Conservation (phyloP, 2,329 filamentous ascomycete genomes). For the Aschersonia sp. region DNA sequence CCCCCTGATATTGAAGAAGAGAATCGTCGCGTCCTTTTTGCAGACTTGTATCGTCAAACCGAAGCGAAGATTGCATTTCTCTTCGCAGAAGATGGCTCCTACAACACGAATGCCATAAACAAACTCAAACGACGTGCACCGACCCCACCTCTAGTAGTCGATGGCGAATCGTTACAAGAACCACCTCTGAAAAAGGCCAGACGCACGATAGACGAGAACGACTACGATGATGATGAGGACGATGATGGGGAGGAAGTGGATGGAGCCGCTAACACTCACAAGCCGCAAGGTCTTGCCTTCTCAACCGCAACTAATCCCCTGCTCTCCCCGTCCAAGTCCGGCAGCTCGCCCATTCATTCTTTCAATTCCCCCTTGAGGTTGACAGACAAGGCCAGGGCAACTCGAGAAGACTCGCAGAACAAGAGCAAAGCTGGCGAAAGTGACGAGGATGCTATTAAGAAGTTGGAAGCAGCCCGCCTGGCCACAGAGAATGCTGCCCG, state of each 20-base stretch:
- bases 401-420: slow-evolving; percentile 30
- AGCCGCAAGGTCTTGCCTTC: slow-evolving; percentile 33
- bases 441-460: slow-evolving; percentile 74
- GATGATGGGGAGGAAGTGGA: slow-evolving; percentile 55
- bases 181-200: slow-evolving; percentile 60
- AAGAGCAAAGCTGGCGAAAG: slow-evolving; percentile 45
- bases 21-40: slow-evolving; percentile 58
- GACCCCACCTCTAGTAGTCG: slow-evolving; percentile 33
- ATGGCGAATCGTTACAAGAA: slow-evolving; percentile 43
- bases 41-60: slow-evolving; percentile 60
- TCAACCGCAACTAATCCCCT: slow-evolving; percentile 41
- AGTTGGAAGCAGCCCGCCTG: slow-evolving; percentile 81
- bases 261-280: slow-evolving; percentile 39
- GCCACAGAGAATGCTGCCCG: slow-evolving; percentile 82
- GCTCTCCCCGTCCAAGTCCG: slow-evolving; percentile 56
- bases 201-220: slow-evolving; percentile 68
- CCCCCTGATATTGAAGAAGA: slow-evolving; percentile 50
- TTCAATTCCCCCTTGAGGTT: slow-evolving; percentile 47
- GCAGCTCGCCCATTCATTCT: slow-evolving; percentile 50
- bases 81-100: slow-evolving; percentile 46
- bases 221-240: slow-evolving; percentile 77
- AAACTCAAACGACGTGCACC: slow-evolving; percentile 31
- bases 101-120: slow-evolving; percentile 38
- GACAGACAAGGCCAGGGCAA: slow-evolving; percentile 33
- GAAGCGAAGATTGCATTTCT: slow-evolving; percentile 65